Evolutionary conservation across 2,329 filamentous ascomycete species (phyloP), one percentile per base, ranked within the genome.

Genomic region (Fusarium tupiense): DNA sequence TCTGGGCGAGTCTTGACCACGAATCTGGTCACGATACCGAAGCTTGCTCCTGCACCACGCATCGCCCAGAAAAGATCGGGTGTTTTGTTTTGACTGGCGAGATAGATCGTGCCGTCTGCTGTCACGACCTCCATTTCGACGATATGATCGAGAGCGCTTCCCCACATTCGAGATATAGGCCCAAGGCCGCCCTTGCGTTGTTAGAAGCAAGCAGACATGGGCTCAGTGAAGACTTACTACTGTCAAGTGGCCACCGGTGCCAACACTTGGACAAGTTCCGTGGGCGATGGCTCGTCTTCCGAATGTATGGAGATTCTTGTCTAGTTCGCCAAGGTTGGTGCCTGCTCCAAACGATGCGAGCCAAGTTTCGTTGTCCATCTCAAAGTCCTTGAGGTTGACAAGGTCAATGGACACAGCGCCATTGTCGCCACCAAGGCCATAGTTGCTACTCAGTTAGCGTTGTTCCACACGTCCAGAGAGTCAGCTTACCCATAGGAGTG

Each of bases 131-230:
- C 70, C 75, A 84, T 63, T 66, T 81, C 64, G 81, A 83, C 35
- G 35, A 91, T 81, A 41, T 89, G 87, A 74, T 91, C 89, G 6
- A 91, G 82, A 14, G 85, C 84, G 5, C 84, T 84, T 57, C 89
- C 89, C 88, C 89, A 91, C 85, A 89, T 89, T 26, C 89, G 84
- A 10, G 88, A 90, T 71, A 86, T 85, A n/a, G 88, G 86, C 0
- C 89, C 89, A 11, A 90, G 84, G 4, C 89, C 89, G 52, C 89
- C 89, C 86, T 90, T 20, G 6, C 17, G 11, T 3, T 61, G 50
- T 72, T 61, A 71, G 69, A 26, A 8, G 16, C 20, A 1, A 3
- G 6, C 3, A 19, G 22, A 19, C 6, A 31, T 16, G 10, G 5
- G 8, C 14, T 8, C 3, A 26, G 20, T 17, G n/a, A 29, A 33